Base-by-base conservation (phyloP, 2,329 filamentous ascomycete species). In the Pyrenophora tritici-repentis region DNA sequence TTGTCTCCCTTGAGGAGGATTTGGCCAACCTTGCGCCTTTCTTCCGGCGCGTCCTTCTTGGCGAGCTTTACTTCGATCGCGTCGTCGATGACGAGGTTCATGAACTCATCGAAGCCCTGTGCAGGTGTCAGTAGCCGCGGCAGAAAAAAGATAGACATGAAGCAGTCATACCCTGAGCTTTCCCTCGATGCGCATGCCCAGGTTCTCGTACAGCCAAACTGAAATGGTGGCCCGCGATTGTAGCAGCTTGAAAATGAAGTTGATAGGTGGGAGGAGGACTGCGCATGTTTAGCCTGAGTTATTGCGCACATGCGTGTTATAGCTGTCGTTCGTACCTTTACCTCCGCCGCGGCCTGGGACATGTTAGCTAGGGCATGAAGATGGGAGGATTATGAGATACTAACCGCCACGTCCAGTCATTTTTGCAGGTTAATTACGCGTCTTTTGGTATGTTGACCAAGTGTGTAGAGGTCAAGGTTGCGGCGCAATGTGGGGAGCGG, bases 71-170 rank as follows among this genome's bases (percentile, higher is more conserved):
- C 91, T 77, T 97, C 93, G 50, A 97, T 86, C 24, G 94, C 94
- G 66, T 99, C 91, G 70, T 99, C 94, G 61, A 96, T 84, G 33
- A 97, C 94, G 42, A 99, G 81, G 78, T 99, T 99, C 92, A 99
- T 97, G 79, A 97, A 99, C 76, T 99, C 94, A 73, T 99, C 94
- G 63, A 99, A 99, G 12, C 94, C 92, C 91, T 96, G 56, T 32
- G 31, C 58, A 20, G 12, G 3, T 38, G 44, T 71, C 42, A 72
- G 58, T 43, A 53, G 10, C 31, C 3, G 10, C 39, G 10, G 24
- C 34, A 3, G 33, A 40, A 29, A 33, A 29, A 49, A 41, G 6
- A 34, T 51, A 22, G 37, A 18, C 12, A 44, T 2, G 17, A 26
- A 39, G 37, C 22, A 31, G 20, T n/a, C 86, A 58, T 75, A 96